Base-by-base conservation (phyloP, 306 rosid species). In the Castanea sativa region DNA sequence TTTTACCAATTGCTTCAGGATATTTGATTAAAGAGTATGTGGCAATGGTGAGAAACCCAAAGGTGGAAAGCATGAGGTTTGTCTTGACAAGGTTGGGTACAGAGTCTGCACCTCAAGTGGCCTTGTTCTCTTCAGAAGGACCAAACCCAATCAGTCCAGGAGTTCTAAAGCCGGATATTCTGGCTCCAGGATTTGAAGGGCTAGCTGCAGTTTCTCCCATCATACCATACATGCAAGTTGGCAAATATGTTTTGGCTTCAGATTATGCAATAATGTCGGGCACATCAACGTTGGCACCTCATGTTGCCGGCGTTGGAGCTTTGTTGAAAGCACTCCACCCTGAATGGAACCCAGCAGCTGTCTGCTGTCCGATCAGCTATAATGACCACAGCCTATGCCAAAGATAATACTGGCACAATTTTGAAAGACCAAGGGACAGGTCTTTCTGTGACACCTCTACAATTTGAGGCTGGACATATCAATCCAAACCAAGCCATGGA, bases 121-220 rank as follows among this genome's bases (percentile, higher is more conserved):
- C 76, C 1, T 5, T 19, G 13, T 59, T 58, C 30, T 79, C 82
- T 27, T 79, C 63, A 59, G 43, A 63, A 45, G 73, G 82, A 71
- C 73, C 64, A 3, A 71, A 71, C 64, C 72, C 38, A 4, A 21
- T 23, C 30, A 41, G 30, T 25, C 77, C 77, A 7, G 2, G 82
- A 2, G 61, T 71, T 19, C 63, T 79, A 29, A 79, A 79, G 57
- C 76, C 81, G 0, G 69, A 78, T n/a, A 32, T 78, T 55, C 25
- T 78, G 18, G 81, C 75, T 43, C 51, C 14, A 43, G 14, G 51
- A 43, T 8, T 43, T 43, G 51, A 43, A 11, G 51, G 11, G 51
- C 56, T 76, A 9, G 15, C 7, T 35, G 15, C 33, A 38, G 14
- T 43, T 9, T 10, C 51, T 2, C 35, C 76, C 12, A 71, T 38